Percentiles rank a stretch among this genome's conserved stretches.
These are phyloP conservation scores for Vigna angularis DNA, from an alignment of 306 rosid species.

Conservation along the genomic window DNA sequence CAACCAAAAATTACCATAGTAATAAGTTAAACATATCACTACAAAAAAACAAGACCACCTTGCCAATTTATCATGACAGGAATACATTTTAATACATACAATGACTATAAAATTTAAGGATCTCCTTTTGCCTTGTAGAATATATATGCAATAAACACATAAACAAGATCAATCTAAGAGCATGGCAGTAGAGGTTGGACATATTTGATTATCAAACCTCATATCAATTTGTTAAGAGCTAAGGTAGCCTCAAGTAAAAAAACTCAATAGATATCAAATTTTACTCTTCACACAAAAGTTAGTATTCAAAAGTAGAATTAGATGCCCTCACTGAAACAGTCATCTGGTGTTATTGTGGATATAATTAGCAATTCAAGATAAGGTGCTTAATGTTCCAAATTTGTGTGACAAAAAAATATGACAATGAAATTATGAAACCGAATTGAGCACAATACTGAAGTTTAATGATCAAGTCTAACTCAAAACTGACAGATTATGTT, in stretches of 20 bases:
- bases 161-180: slow-evolving; percentile 5
- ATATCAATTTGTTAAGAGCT: slow-evolving; percentile 4
- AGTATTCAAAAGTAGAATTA: slow-evolving; percentile 10
- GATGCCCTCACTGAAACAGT: slow-evolving; percentile 5
- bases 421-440: slow-evolving; percentile 36
- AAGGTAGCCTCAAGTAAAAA: neutral
- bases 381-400: slow-evolving; percentile 25
- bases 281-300: slow-evolving; percentile 9
- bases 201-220: slow-evolving; percentile 21
- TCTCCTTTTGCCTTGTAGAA: slow-evolving; percentile 6
- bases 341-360: slow-evolving; percentile 32
- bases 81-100: neutral
- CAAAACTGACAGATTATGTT: neutral
- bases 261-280: slow-evolving; percentile 3
- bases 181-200: neutral
- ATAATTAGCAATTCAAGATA: neutral
- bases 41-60: neutral
- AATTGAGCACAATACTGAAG: slow-evolving; percentile 36
- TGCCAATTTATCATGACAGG: slow-evolving; percentile 22
- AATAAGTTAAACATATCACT: neutral
- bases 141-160: slow-evolving; percentile 6
- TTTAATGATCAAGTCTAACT: slow-evolving; percentile 35
- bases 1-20: neutral
- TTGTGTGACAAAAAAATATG: slow-evolving; percentile 15
- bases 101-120: slow-evolving; percentile 17